Conservation (phyloP, 2,329 filamentous ascomycete genomes). For the Aspergillus proliferans region DNA sequence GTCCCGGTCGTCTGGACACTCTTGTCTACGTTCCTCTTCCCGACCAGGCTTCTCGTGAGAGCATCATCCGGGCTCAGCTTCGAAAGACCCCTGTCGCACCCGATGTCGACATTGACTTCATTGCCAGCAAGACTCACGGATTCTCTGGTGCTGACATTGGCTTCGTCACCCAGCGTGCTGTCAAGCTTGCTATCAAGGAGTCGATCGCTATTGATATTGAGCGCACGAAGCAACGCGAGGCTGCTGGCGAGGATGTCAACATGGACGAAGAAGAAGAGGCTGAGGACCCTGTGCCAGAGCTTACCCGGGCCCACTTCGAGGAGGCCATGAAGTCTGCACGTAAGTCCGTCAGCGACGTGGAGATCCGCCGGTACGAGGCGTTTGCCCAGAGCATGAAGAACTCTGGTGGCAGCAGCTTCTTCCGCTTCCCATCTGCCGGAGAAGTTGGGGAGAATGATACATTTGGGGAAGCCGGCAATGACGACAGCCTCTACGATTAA, state of each 20-base stretch:
- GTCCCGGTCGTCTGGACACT: conserved; percentile 96
- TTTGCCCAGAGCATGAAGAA: conserved; percentile 99
- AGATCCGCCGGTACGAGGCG: conserved; percentile 96
- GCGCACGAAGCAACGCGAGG: conserved; percentile 82
- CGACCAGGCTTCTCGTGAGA: conserved; percentile 79
- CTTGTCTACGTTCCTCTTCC: conserved; percentile 97
- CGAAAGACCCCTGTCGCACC: conserved; percentile 90
- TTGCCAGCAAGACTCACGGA: conserved; percentile 93
- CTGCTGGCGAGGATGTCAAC: conserved; percentile 64
- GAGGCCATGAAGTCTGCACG: conserved; percentile 96
- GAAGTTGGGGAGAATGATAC: conserved; percentile 51
- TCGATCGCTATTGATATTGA: conserved; percentile 85
- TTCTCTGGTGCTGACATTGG: conserved; percentile 99
- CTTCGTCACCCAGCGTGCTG: conserved; percentile 96
- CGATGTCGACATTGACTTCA: conserved; percentile 85
- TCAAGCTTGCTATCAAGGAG: conserved; percentile 99
- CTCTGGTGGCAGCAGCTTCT: conserved; percentile 87
- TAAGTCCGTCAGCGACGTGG: conserved; percentile 89
- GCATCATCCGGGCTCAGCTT: conserved; percentile 91
- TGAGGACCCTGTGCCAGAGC: conserved; percentile 90
- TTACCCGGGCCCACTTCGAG: conserved; percentile 95
- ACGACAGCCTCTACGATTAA: conserved; percentile 97
- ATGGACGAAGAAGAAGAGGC: conserved; percentile 63
- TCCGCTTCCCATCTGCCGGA: conserved; percentile 77
- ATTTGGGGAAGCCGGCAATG: conserved; percentile 82